These are phyloP conservation scores for Fusarium musae DNA, from an alignment of 2,329 filamentous ascomycete species.

Conservation along the genomic window DNA sequence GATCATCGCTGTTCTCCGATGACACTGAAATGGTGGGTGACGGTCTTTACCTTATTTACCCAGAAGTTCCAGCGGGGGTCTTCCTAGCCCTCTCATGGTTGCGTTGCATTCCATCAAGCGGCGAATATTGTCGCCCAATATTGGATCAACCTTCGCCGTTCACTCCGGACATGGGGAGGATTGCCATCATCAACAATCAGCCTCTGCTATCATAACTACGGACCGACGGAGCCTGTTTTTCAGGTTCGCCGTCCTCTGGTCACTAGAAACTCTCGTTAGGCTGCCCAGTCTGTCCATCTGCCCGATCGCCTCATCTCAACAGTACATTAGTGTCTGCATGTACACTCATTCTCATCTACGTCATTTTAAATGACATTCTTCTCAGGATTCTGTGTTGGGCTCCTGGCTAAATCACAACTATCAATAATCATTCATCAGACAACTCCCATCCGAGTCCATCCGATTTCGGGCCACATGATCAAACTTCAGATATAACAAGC, in stretches of 20 bases:
- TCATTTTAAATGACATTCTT: conserved; percentile 18
- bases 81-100: not conserved
- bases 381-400: not conserved
- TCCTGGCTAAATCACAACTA: conserved; percentile 1
- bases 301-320: not conserved
- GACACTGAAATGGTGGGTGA: conserved; percentile 18
- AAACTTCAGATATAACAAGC: not conserved
- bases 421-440: not conserved
- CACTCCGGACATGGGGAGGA: conserved; percentile 16
- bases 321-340: not conserved
- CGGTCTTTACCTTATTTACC: conserved; percentile 28
- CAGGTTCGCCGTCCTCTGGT: not conserved
- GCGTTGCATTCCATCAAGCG: conserved; percentile 28
- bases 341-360: not conserved
- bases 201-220: conserved; percentile 7
- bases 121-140: conserved; percentile 2
- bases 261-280: not conserved
- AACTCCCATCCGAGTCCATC: conserved; percentile 18
- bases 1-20: conserved; percentile 26
- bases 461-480: conserved; percentile 33
- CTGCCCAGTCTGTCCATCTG: not conserved
- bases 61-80: conserved; percentile 4
- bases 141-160: conserved; percentile 2
- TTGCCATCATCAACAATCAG: conserved; percentile 6
- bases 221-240: conserved; percentile 8